A percentile compares a stretch with the other conserved stretches of the same genome.
Conservation (phyloP, 805 yeast genomes). For the Ogataea zsoltii region DNA sequence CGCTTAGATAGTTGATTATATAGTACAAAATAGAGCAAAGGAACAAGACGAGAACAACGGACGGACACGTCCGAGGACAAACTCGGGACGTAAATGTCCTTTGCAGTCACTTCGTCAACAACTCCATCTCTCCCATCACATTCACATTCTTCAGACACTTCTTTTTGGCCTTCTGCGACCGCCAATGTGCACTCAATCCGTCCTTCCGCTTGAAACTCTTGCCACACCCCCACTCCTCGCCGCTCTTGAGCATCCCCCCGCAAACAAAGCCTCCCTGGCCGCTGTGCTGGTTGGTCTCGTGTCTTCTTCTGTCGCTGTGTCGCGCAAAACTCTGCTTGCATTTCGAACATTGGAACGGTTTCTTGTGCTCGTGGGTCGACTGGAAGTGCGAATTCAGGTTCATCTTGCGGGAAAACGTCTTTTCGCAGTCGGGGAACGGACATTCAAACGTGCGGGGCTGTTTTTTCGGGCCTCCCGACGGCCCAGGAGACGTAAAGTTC, state of each 20-base stretch:
- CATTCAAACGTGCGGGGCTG: conserved; percentile 26
- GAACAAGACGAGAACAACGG: no score
- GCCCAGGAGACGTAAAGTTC: conserved; percentile 5
- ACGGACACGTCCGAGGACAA: no score
- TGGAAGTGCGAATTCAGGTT: conserved; percentile 36
- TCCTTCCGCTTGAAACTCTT: conserved; percentile 37
- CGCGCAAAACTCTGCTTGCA: conserved; percentile 36
- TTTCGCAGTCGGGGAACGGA: conserved; percentile 29
- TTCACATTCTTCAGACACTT: conserved; percentile 30
- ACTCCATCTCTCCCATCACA: conserved; percentile 11
- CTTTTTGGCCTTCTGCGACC: conserved; percentile 35
- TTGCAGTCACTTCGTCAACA: conserved; percentile 11
- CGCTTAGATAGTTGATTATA: background rate
- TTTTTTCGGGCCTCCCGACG: conserved; percentile 7
- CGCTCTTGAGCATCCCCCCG: conserved; percentile 31
- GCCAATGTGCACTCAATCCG: conserved; percentile 40
- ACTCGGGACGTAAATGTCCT: no score
- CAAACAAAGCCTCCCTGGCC: conserved; percentile 27
- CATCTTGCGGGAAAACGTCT: conserved; percentile 35
- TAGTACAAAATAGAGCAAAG: background rate
- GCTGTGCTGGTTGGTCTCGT: conserved; percentile 37
- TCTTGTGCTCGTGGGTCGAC: conserved; percentile 35
- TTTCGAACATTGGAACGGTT: conserved; percentile 33
- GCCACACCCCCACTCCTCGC: conserved; percentile 38
- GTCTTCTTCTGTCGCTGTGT: conserved; percentile 36